Percentiles rank a stretch among this genome's conserved stretches.
phyloP scores from a whole-genome alignment of 768 basidiomycete species.

The Lactarius akahatsu region DNA sequence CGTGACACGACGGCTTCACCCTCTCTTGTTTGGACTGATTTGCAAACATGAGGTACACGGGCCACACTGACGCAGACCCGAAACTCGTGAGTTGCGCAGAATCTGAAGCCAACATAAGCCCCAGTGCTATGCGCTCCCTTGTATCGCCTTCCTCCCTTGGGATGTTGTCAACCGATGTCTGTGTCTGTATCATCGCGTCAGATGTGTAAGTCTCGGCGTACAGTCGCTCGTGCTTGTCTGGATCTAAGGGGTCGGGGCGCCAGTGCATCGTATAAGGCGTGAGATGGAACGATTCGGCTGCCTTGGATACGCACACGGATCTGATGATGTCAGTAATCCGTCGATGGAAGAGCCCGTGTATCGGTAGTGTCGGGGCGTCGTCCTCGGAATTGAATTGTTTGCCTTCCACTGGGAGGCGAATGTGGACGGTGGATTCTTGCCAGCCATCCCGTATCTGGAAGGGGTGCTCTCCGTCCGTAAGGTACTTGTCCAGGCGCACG shows the following conservation, averaged over 20 bases:
- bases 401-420: not conserved
- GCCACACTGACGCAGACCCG: not conserved
- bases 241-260: not conserved
- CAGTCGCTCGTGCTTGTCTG: not conserved
- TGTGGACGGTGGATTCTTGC: not conserved
- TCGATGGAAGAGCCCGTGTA: not conserved
- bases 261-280: not conserved
- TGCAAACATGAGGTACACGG: not conserved
- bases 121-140: not conserved
- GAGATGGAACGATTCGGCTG: not conserved
- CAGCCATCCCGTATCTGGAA: not conserved
- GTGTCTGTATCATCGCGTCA: not conserved
- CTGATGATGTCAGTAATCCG: not conserved
- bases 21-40: not conserved
- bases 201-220: not conserved
- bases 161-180: not conserved
- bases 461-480: not conserved
- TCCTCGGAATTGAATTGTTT: not conserved
- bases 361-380: not conserved
- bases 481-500: not conserved
- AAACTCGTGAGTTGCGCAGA: not conserved
- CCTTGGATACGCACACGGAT: not conserved
- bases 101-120: not conserved
- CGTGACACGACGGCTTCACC: not conserved
- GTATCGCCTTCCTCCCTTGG: not conserved